phyloP scores from a whole-genome alignment of 2,329 filamentous ascomycete species.

The Plectosphaerella plurivora region DNA sequence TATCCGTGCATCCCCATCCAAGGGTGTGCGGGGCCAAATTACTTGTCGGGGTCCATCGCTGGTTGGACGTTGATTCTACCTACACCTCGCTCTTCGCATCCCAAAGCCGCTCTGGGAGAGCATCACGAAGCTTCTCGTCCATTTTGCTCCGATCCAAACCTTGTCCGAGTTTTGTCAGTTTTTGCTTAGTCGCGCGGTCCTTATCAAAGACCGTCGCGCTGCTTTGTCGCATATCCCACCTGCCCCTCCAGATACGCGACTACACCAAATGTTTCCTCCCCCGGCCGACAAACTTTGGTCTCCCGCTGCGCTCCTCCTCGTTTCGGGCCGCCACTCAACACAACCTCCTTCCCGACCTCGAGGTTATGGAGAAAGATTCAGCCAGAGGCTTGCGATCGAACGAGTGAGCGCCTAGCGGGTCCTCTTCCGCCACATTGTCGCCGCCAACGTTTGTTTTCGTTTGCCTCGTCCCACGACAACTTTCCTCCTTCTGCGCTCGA shows the following conservation, averaged over 20 bases:
- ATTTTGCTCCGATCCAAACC: neutral
- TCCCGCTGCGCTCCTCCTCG: neutral
- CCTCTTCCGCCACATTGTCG: neutral
- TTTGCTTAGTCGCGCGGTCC: neutral
- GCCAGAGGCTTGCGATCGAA: neutral
- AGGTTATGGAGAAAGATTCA: slow-evolving; percentile 1
- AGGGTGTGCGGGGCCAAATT: too few relatives aligned
- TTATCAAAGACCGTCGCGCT: neutral
- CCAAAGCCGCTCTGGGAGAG: neutral
- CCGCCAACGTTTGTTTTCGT: neutral
- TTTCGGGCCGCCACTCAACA: neutral
- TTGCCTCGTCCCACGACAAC: neutral
- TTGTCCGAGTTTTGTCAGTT: slow-evolving; percentile 3
- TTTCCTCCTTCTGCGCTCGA: too few relatives aligned
- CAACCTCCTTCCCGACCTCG: neutral
- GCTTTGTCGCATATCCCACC: slow-evolving; percentile 11
- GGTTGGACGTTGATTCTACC: too few relatives aligned
- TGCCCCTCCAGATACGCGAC: neutral
- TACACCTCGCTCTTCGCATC: too few relatives aligned
- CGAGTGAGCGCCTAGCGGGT: slow-evolving; percentile 3
- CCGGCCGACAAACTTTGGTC: neutral
- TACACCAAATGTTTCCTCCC: slow-evolving; percentile 12
- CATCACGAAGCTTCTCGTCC: slow-evolving; percentile 2
- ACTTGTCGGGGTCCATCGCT: too few relatives aligned
- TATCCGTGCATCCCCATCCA: too few relatives aligned